A percentile compares a stretch with the other conserved stretches of the same genome.
Evolutionary conservation across 164 flowering plant genomes (phyloP).

Genomic region (Stephania yunnanensis): DNA sequence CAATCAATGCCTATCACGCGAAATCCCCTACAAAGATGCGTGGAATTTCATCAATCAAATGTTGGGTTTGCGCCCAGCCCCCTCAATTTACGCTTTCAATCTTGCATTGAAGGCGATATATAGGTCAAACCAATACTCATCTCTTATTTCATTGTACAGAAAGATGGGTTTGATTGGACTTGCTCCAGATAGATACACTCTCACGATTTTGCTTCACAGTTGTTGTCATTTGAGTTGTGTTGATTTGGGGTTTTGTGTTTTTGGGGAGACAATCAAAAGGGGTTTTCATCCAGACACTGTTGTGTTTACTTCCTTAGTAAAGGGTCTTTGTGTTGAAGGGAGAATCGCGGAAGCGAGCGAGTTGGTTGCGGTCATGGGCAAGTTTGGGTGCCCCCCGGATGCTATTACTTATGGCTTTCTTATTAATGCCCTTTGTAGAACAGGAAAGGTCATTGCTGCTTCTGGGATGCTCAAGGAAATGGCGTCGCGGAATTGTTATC

Average conservation of each 20-base stretch:
- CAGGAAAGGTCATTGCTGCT: slow-evolving; percentile 11
- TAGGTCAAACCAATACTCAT: slow-evolving; percentile 5
- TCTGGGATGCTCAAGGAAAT: slow-evolving; percentile 10
- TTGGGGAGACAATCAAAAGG: not conserved
- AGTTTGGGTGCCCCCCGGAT: slow-evolving; percentile 1
- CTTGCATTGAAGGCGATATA: not conserved
- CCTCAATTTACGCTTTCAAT: slow-evolving; percentile 7
- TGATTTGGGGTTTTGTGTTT: not conserved
- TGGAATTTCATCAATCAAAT: not conserved
- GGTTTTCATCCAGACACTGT: not conserved
- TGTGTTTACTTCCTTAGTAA: not conserved
- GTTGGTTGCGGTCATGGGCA: not conserved
- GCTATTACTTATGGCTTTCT: slow-evolving; percentile 10
- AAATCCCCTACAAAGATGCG: not conserved
- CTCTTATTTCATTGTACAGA: not conserved
- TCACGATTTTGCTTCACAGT: slow-evolving; percentile 12
- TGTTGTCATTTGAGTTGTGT: slow-evolving; percentile 5
- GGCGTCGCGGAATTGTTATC: slow-evolving; percentile 1
- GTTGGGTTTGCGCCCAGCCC: not conserved
- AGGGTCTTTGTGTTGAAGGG: slow-evolving; percentile 2
- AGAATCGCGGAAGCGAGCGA: not conserved
- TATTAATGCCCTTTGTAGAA: slow-evolving; percentile 14
- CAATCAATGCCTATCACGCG: not conserved
- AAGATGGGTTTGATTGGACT: slow-evolving; percentile 1
- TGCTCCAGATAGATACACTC: not conserved